Evolutionary conservation across 1,139 yeast species (phyloP).

Genomic region (Saccharomyces hybrid): DNA sequence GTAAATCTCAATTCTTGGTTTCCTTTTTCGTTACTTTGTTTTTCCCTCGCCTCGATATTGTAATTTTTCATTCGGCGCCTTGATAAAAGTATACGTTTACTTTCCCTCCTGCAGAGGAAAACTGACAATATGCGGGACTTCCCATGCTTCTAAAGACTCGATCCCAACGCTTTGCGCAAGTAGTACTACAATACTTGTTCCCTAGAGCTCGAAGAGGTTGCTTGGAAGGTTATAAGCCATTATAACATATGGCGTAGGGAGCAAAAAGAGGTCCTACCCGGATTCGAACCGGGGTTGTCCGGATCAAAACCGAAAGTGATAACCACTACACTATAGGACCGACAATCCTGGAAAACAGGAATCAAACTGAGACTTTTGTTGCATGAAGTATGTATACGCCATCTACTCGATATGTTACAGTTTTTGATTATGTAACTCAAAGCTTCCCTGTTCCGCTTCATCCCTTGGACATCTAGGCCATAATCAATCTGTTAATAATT

Average conservation of each 20-base stretch:
- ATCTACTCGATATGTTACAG: no score
- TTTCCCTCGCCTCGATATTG: not conserved
- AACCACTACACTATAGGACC: conserved; percentile 52
- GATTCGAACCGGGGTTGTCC: conserved; percentile 92
- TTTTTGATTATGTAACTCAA: no score
- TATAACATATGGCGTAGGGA: no score
- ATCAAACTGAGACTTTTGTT: no score
- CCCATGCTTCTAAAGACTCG: not conserved
- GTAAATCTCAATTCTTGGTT: not conserved
- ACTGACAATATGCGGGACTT: not conserved
- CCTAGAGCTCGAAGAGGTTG: no score
- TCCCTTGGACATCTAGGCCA: no score
- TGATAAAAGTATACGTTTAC: not conserved
- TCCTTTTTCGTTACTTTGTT: not conserved
- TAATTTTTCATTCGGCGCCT: not conserved
- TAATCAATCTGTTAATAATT: no score
- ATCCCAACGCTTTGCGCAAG: no score
- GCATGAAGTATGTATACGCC: no score
- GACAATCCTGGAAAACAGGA: not conserved
- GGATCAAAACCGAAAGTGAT: conserved; percentile 69
- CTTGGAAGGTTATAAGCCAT: no score
- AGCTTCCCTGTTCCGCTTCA: no score
- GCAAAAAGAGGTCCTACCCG: conserved; percentile 75
- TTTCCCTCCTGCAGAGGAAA: not conserved
- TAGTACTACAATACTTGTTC: no score